Evolutionary conservation across 306 rosid genomes (phyloP), one percentile per base, ranked within the genome.

Genomic region (Quercus wislizeni): DNA sequence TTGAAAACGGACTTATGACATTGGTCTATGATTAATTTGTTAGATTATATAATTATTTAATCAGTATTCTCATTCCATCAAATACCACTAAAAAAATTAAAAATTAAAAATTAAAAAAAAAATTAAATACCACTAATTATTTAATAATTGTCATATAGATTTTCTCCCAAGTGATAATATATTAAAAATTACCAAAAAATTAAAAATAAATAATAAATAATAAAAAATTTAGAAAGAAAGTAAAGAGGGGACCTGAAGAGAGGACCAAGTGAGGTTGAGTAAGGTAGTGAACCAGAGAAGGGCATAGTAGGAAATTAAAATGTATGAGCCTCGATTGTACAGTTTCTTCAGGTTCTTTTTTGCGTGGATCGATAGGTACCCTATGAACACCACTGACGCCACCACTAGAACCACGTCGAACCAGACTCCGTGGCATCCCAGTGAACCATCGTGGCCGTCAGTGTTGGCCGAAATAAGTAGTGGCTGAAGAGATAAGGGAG

Each of bases 211-310:
- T 0, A 35, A 35, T 35, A 35, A 6, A 35, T 35, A 35, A 35
- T 35, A 35, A 35, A 35, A 35, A 35, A 35, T 35, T 35, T 35
- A 35, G 9, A 6, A 35, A 35, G 41, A 35, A 35, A 35, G 41
- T 35, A 35, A 35, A 35, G 9, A 6, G 7, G 41, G 9, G 41
- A 87, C 96, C 89, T 86, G 91, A 81, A 88, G 87, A 75, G 80
- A 71, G 80, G 91, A 93, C 88, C 92, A 88, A 28, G 86, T 74
- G 30, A 93, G 91, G 84, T 93, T 89, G 43, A 87, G 78, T 43
- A 89, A 78, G 69, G 87, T 85, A 35, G 83, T 86, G 33, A 84
- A 61, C 94, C 91, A 93, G 38, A 91, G 92, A 7, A 91, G 89
- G 80, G 88, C 89, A 76, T 86, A 90, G 80, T 83, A 88, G 80